Evolutionary conservation across 257 asterid genomes (phyloP).

Genomic region (Apocynum venetum): DNA sequence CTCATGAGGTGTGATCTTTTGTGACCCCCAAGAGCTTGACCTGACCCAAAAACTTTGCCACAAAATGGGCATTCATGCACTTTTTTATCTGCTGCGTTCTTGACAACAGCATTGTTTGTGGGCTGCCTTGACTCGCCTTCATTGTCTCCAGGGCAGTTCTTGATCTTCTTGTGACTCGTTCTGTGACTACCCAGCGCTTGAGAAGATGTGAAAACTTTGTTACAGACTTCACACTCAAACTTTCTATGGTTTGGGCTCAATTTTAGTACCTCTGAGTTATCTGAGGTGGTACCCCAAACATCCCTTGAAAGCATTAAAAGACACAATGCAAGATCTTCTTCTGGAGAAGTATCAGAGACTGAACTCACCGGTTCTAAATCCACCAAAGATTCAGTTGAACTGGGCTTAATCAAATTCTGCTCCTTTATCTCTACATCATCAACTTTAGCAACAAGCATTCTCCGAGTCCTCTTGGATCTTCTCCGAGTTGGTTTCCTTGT

Average conservation of each 20-base stretch:
- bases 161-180: conserved; percentile 24
- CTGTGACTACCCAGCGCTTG: conserved; percentile 54
- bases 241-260: conserved; percentile 7
- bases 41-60: conserved; percentile 46
- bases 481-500: conserved; percentile 25
- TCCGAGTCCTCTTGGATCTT: conserved; percentile 31
- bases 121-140: conserved; percentile 1
- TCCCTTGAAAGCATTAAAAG: conserved; percentile 64
- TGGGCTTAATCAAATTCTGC: conserved; percentile 4
- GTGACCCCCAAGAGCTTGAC: conserved; percentile 72
- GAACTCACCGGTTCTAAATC: conserved; percentile 31
- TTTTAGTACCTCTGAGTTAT: conserved; percentile 13
- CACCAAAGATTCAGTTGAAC: conserved; percentile 17
- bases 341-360: conserved; percentile 31
- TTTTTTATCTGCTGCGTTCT: conserved; percentile 8
- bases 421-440: conserved; percentile 4
- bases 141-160: conserved; percentile 11
- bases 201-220: conserved; percentile 32
- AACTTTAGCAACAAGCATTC: conserved; percentile 7
- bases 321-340: conserved; percentile 57
- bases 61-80: conserved; percentile 52
- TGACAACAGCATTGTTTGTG: conserved; percentile 2
- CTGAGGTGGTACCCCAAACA: conserved; percentile 26
- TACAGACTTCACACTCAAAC: conserved; percentile 34
- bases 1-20: conserved; percentile 44